A percentile compares a stretch with the other conserved stretches of the same genome.
phyloP scores from a whole-genome alignment of 768 basidiomycete species.

The Panus rudis region DNA sequence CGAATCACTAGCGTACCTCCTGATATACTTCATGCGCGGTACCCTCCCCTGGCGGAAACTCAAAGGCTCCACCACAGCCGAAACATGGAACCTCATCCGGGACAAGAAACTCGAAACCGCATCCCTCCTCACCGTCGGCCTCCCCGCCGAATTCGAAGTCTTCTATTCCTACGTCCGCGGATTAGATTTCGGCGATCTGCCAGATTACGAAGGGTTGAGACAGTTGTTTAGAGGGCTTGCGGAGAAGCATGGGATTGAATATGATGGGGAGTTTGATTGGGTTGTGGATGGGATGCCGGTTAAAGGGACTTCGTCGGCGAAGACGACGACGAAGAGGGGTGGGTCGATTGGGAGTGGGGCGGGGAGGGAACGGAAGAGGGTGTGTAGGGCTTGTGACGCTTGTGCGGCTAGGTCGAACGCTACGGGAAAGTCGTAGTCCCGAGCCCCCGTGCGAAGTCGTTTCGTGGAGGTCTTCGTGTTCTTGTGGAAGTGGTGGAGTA shows the following conservation, averaged over 20 bases:
- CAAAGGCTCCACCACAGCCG: conserved; percentile 53
- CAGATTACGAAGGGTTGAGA: conserved; percentile 80
- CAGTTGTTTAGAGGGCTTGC: conserved; percentile 54
- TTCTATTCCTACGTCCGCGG: conserved; percentile 73
- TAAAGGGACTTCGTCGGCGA: too few species aligned
- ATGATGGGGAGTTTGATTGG: conserved; percentile 26
- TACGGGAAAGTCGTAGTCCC: conserved; percentile 8
- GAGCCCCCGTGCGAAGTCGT: too few species aligned
- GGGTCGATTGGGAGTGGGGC: too few species aligned
- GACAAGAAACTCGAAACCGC: conserved; percentile 65
- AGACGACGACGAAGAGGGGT: too few species aligned
- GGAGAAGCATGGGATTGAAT: conserved; percentile 19
- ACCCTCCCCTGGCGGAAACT: conserved; percentile 75
- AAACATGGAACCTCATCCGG: conserved; percentile 73
- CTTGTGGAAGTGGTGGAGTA: too few species aligned
- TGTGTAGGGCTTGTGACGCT: conserved; percentile 19
- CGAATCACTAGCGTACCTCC: conserved; percentile 76
- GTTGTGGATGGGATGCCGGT: too few species aligned
- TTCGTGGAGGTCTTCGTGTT: too few species aligned
- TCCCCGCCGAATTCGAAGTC: conserved; percentile 77
- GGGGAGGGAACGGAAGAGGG: conserved; percentile 14
- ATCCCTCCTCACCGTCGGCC: conserved; percentile 61
- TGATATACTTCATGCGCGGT: conserved; percentile 74
- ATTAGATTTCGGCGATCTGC: conserved; percentile 82
- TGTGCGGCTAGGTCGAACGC: conserved; percentile 16